Conservation (phyloP, 345 rosid species). For the Pistacia integerrima region DNA sequence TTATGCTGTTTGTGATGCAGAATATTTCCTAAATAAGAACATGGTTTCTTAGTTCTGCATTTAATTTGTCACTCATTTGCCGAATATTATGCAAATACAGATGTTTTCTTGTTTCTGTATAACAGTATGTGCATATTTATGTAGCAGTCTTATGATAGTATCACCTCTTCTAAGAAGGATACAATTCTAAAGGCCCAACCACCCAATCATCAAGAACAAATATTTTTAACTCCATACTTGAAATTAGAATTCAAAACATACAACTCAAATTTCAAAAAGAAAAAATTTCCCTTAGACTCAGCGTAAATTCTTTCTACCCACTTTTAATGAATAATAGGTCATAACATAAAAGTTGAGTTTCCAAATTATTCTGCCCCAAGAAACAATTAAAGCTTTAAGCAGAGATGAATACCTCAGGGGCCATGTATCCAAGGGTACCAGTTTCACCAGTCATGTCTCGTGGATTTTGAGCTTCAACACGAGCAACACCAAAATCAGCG, state of each 20-base stretch:
- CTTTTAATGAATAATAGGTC: not conserved
- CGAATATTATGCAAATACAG: not conserved
- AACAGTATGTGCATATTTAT: too few relatives aligned
- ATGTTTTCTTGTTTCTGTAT: not conserved
- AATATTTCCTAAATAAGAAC: too few relatives aligned
- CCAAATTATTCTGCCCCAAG: not conserved
- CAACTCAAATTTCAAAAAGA: not conserved
- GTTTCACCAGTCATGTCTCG: conserved; percentile 97
- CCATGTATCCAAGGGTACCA: conserved; percentile 97
- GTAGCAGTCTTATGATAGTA: not conserved
- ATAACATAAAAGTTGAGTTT: not conserved
- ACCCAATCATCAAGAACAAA: not conserved
- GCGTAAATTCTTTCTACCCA: not conserved
- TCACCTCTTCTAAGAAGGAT: conserved; percentile 10
- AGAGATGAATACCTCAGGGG: conserved; percentile 78
- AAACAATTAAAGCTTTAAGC: not conserved
- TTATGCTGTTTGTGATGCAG: not conserved
- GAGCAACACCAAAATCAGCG: conserved; percentile 98
- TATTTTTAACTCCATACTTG: not conserved
- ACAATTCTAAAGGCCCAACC: not conserved
- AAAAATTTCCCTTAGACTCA: not conserved
- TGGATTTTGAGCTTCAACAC: conserved; percentile 97
- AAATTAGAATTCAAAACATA: not conserved
- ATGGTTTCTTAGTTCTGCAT: too few relatives aligned
- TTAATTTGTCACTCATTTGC: not conserved